Evolutionary conservation across 192 early-diverging fungal species (phyloP).

Genomic region (Coemansia sp.): DNA sequence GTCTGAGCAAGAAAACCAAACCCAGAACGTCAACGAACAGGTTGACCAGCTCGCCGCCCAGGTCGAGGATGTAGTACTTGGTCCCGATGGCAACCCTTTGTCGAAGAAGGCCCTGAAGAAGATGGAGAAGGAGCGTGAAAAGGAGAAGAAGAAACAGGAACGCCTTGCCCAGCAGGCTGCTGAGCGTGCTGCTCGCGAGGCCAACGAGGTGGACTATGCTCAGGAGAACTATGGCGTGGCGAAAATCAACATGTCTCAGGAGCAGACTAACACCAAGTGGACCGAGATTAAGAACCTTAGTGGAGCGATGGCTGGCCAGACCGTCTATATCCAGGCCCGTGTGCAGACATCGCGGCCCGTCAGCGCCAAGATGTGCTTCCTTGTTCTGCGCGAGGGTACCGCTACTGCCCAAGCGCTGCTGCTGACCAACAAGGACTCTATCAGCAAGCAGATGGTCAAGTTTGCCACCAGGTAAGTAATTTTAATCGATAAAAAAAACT

Average conservation of each 20-base stretch:
- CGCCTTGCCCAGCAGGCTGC: conserved; percentile 62
- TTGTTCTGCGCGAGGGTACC: conserved; percentile 84
- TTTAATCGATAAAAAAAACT: conserved; percentile 22
- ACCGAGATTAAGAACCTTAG: conserved; percentile 68
- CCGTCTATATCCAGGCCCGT: conserved; percentile 82
- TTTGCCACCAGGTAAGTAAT: conserved; percentile 67
- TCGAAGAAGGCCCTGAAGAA: conserved; percentile 94
- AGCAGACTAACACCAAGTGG: conserved; percentile 66
- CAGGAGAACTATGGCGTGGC: conserved; percentile 82
- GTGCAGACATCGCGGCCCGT: conserved; percentile 85
- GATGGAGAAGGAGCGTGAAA: conserved; percentile 85
- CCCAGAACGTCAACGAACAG: conserved; percentile 9
- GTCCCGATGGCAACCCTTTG: conserved; percentile 84
- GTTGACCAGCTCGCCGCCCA: conserved; percentile 48
- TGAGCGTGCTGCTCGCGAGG: conserved; percentile 62
- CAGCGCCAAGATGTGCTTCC: conserved; percentile 80
- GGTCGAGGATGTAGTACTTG: conserved; percentile 58
- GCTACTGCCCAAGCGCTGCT: conserved; percentile 91
- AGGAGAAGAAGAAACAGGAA: conserved; percentile 71
- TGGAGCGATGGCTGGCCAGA: conserved; percentile 65
- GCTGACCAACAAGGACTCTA: conserved; percentile 61
- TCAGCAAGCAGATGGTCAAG: conserved; percentile 97
- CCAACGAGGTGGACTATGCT: conserved; percentile 69
- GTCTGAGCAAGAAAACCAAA: conserved; percentile 36
- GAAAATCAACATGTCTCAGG: conserved; percentile 82